Evolutionary conservation across 2,329 filamentous ascomycete genomes (phyloP).

Genomic region (Neonectria faginata): DNA sequence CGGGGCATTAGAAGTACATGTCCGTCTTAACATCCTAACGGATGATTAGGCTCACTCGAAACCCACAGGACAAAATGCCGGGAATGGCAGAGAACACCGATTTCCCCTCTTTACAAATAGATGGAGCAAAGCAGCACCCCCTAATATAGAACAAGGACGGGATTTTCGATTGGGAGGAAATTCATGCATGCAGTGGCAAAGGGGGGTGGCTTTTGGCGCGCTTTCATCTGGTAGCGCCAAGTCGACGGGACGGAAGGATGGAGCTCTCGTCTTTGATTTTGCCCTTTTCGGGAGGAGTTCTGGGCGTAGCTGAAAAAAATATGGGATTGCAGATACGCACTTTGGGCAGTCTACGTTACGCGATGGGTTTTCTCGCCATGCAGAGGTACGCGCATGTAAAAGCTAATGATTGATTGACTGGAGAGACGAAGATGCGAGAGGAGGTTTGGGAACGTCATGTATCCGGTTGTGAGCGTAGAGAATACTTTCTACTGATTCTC

Average conservation of each 20-base stretch:
- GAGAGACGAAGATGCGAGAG: conserved; percentile 2
- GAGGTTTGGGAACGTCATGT: background rate
- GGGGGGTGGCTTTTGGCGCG: background rate
- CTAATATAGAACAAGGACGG: background rate
- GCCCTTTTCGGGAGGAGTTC: background rate
- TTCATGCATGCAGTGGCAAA: background rate
- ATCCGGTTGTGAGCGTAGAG: background rate
- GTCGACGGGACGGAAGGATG: background rate
- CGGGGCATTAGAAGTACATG: background rate
- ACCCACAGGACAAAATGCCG: background rate
- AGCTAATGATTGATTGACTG: conserved; percentile 3
- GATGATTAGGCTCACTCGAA: background rate
- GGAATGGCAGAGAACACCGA: background rate
- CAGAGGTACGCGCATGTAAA: conserved; percentile 4
- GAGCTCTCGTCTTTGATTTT: background rate
- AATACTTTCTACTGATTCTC: background rate
- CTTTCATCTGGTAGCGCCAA: background rate
- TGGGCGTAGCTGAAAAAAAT: conserved; percentile 1
- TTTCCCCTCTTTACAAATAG: background rate
- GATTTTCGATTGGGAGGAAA: background rate
- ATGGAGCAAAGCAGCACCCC: background rate
- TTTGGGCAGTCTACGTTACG: background rate
- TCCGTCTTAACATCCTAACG: background rate
- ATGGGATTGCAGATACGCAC: conserved; percentile 2
- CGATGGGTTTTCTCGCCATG: background rate